Percentiles rank a stretch among this genome's conserved stretches.
These are phyloP conservation scores for Penicillium desertorum DNA, from an alignment of 495 filamentous ascomycete species.

Conservation along the genomic window DNA sequence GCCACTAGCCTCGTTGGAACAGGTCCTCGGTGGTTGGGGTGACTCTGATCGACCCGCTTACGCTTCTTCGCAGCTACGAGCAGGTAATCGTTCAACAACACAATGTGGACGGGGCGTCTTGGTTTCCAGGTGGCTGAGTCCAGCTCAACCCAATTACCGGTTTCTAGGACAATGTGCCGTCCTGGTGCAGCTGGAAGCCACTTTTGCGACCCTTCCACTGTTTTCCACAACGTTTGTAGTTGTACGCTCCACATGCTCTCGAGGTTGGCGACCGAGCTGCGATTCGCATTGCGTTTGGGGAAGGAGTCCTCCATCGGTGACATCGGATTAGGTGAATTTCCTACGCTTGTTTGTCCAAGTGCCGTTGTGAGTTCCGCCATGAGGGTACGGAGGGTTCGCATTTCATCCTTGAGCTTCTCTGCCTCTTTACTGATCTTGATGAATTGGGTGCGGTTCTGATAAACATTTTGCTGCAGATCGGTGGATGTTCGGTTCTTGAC, in stretches of 20 bases:
- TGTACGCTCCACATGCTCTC: slow-evolving; percentile 94
- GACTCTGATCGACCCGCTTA: slow-evolving; percentile 72
- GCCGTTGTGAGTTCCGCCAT: slow-evolving; percentile 87
- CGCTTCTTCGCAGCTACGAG: slow-evolving; percentile 89
- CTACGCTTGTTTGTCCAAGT: slow-evolving; percentile 65
- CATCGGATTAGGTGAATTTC: slow-evolving; percentile 43
- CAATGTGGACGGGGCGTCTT: slow-evolving; percentile 77
- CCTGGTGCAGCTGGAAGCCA: slow-evolving; percentile 89
- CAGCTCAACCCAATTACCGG: slow-evolving; percentile 88
- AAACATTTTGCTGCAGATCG: slow-evolving; percentile 94
- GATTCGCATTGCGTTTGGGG: slow-evolving; percentile 48
- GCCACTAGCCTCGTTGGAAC: slow-evolving; percentile 79
- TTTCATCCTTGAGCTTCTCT: slow-evolving; percentile 94
- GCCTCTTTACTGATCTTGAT: slow-evolving; percentile 99
- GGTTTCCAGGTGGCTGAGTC: slow-evolving; percentile 97
- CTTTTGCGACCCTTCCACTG: slow-evolving; percentile 93
- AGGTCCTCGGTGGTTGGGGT: slow-evolving; percentile 53
- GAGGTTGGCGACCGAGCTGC: slow-evolving; percentile 79
- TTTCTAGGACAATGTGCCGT: slow-evolving; percentile 87
- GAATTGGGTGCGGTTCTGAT: slow-evolving; percentile 96
- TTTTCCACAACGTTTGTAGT: slow-evolving; percentile 79
- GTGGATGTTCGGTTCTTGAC: slow-evolving; percentile 79
- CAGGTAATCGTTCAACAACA: slow-evolving; percentile 92
- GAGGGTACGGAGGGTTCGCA: slow-evolving; percentile 81
- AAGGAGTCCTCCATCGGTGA: slow-evolving; percentile 50